Evolutionary conservation across 2,329 filamentous ascomycete genomes (phyloP).

Genomic region (Clonostachys chloroleuca): DNA sequence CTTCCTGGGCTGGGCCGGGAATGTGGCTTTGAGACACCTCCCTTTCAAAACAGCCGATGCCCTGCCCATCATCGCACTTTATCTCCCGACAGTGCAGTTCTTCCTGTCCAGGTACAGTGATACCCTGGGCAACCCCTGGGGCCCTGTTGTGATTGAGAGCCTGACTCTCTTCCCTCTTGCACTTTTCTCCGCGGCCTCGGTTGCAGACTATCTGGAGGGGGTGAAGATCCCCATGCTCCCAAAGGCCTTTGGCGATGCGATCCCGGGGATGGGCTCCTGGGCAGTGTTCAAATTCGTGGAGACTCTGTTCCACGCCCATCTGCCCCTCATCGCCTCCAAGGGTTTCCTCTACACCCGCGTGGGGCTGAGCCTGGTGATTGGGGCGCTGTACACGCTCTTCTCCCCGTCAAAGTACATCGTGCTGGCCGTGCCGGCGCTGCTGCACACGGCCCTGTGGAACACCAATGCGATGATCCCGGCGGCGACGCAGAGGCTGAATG

Average conservation of each 20-base stretch:
- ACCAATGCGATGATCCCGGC: slow-evolving; percentile 63
- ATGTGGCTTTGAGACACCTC: slow-evolving; percentile 47
- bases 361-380: slow-evolving; percentile 66
- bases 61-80: slow-evolving; percentile 71
- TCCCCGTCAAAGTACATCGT: slow-evolving; percentile 66
- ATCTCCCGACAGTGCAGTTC: slow-evolving; percentile 69
- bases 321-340: slow-evolving; percentile 52
- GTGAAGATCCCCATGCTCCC: slow-evolving; percentile 51
- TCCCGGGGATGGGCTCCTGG: slow-evolving; percentile 63
- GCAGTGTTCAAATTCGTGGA: slow-evolving; percentile 55
- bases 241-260: slow-evolving; percentile 55
- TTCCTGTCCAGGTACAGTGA: slow-evolving; percentile 65
- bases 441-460: slow-evolving; percentile 70
- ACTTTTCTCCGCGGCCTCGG: slow-evolving; percentile 57
- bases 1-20: slow-evolving; percentile 69
- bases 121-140: slow-evolving; percentile 61
- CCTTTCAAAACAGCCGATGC: slow-evolving; percentile 44
- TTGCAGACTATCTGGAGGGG: slow-evolving; percentile 60
- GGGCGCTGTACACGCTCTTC: slow-evolving; percentile 58
- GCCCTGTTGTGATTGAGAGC: slow-evolving; percentile 71
- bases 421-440: slow-evolving; percentile 65
- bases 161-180: slow-evolving; percentile 69
- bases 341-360: slow-evolving; percentile 64
- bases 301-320: slow-evolving; percentile 25
- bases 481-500: slow-evolving; percentile 60